A percentile compares a stretch with the other conserved stretches of the same genome.
These are phyloP conservation scores for Lactarius deliciosus DNA, from an alignment of 768 basidiomycete species.

Conservation along the genomic window DNA sequence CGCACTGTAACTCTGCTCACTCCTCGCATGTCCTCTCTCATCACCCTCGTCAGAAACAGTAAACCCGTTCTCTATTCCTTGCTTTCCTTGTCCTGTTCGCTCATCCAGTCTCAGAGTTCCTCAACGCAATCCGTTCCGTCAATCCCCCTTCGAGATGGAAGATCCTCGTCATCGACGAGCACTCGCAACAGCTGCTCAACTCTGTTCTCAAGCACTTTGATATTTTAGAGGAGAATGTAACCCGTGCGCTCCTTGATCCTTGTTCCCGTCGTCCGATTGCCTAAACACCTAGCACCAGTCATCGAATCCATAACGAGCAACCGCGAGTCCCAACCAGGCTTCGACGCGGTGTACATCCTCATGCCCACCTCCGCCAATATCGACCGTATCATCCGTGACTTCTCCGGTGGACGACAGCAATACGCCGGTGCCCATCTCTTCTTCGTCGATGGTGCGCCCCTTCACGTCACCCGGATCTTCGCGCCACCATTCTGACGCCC, in stretches of 20 bases:
- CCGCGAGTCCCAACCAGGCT: conserved; percentile 78
- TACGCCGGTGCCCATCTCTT: conserved; percentile 89
- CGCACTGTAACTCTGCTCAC: not conserved
- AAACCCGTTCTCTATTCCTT: conserved; percentile 19
- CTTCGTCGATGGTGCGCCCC: conserved; percentile 80
- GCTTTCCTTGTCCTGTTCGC: conserved; percentile 1
- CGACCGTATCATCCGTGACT: conserved; percentile 87
- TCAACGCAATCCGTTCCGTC: conserved; percentile 84
- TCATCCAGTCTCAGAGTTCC: conserved; percentile 57
- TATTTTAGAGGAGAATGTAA: conserved; percentile 94
- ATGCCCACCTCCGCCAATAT: conserved; percentile 96
- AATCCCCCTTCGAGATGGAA: conserved; percentile 92
- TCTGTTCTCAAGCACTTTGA: conserved; percentile 92
- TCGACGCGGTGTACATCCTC: conserved; percentile 91
- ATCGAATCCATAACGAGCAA: conserved; percentile 86
- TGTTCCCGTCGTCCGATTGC: not conserved
- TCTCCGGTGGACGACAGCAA: conserved; percentile 56
- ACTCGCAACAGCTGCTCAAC: conserved; percentile 79
- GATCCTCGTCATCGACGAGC: conserved; percentile 94
- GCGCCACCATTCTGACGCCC: not conserved
- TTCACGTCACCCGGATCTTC: not conserved
- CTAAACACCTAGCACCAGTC: conserved; percentile 48
- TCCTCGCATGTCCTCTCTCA: conserved; percentile 41
- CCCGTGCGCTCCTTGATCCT: conserved; percentile 58
- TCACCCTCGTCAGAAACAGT: conserved; percentile 45